These are phyloP conservation scores for Xylaria polymorpha DNA, from an alignment of 2,329 filamentous ascomycete species.

Conservation along the genomic window DNA sequence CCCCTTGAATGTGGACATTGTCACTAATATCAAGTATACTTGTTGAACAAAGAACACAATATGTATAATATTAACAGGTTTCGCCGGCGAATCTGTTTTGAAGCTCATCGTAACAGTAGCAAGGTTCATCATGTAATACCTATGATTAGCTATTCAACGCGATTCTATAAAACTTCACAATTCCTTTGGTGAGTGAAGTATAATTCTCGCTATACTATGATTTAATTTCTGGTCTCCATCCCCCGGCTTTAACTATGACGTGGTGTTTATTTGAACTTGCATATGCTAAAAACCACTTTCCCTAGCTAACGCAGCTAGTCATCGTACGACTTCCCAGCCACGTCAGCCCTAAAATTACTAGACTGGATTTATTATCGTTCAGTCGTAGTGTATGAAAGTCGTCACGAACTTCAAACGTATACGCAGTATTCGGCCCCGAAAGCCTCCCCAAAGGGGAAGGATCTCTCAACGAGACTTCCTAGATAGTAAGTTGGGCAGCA, in stretches of 20 bases:
- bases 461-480: background rate
- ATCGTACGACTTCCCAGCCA: background rate
- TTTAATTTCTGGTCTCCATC: background rate
- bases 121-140: background rate
- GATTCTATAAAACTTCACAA: background rate
- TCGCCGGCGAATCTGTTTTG: background rate
- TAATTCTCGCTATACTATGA: background rate
- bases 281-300: background rate
- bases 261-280: too few species aligned
- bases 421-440: background rate
- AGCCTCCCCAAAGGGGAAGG: background rate
- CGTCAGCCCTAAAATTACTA: background rate
- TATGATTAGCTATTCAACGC: background rate
- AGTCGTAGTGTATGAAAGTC: background rate
- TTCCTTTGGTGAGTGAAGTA: background rate
- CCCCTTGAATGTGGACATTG: background rate
- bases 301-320: background rate
- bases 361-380: background rate
- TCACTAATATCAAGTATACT: background rate
- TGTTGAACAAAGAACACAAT: background rate
- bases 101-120: background rate
- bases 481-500: background rate
- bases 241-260: background rate
- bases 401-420: background rate
- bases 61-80: background rate